Base-by-base conservation (phyloP, 306 rosid genomes). In the Acmispon strigosus region DNA sequence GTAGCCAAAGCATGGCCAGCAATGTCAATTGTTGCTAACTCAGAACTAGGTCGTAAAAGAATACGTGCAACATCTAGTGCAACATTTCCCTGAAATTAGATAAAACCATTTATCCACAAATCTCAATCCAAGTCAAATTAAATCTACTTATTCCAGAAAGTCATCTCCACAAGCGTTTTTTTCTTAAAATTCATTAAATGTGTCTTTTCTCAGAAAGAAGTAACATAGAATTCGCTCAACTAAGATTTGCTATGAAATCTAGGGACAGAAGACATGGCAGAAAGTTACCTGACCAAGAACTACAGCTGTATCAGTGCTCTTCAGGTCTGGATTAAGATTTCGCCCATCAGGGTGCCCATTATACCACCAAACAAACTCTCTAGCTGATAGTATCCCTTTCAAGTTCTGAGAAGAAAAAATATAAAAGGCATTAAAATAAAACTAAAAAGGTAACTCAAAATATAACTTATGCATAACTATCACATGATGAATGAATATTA, bases 301-400 rank as follows among this genome's bases (percentile, higher is more conserved):
- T 63, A 94, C 92, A 84, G 92, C 96, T 29, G 96, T 85, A 77
- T 87, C 96, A 5, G 85, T 80, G 77, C 84, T 82, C 76, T 89
- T 89, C 68, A 94, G 76, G 76, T 89, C 85, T 13, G 86, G 95
- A 75, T 87, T 83, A 55, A 94, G 92, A 82, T 77, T 77, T 75
- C 50, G 81, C n/a, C 84, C 84, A 86, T 94, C 90, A 64, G 95
- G 99, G 42, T 94, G 97, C 77, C 97, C 99, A 79, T 94, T 94
- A 80, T 94, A 90, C 99, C 97, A 91, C 96, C 96, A 89, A 73
- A 94, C 99, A 89, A 90, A 91, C 80, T 90, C 96, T 82, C 99
- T 86, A 61, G 99, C 99, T 11, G 97, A 86, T 56, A 83, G 80
- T 70, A 91, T 65, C 60, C 96, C 99, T 69, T 57, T 60, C 80